Evolutionary conservation across 208 protist species (phyloP).

Genomic region (Trypanosomatidae sp.): DNA sequence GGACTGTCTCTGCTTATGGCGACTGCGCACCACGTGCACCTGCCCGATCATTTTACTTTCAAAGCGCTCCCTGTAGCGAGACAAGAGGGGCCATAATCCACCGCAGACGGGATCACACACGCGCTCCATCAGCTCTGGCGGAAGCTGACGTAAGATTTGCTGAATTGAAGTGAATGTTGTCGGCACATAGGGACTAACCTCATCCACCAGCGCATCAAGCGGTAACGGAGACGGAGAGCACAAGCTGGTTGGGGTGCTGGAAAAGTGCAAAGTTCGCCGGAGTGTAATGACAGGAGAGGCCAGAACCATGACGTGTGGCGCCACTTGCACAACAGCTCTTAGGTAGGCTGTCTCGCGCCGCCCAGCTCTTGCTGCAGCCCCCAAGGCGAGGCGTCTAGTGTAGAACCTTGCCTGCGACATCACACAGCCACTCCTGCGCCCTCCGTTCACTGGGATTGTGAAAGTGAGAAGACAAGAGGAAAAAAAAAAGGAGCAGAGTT

Average conservation of each 20-base stretch:
- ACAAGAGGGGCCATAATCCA: constrained; percentile 12
- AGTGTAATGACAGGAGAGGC: background rate
- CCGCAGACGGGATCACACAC: constrained; percentile 15
- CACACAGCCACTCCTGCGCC: background rate
- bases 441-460: background rate
- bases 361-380: background rate
- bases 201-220: constrained; percentile 7
- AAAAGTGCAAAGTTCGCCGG: background rate
- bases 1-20: background rate
- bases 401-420: background rate
- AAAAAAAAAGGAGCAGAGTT: background rate
- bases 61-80: constrained; percentile 19
- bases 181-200: constrained; percentile 41
- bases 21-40: constrained; percentile 17
- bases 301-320: background rate
- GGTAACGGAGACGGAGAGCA: background rate
- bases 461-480: background rate
- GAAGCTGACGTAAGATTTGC: constrained; percentile 51
- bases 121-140: constrained; percentile 55
- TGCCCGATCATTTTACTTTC: constrained; percentile 26
- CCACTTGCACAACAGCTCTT: background rate
- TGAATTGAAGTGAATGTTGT: constrained; percentile 54
- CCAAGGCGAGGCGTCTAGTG: background rate
- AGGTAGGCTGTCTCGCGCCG: background rate
- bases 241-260: background rate